Evolutionary conservation across 805 yeast species (phyloP), one percentile per base, ranked within the genome.

Genomic region (Saturnispora ahearnii): DNA sequence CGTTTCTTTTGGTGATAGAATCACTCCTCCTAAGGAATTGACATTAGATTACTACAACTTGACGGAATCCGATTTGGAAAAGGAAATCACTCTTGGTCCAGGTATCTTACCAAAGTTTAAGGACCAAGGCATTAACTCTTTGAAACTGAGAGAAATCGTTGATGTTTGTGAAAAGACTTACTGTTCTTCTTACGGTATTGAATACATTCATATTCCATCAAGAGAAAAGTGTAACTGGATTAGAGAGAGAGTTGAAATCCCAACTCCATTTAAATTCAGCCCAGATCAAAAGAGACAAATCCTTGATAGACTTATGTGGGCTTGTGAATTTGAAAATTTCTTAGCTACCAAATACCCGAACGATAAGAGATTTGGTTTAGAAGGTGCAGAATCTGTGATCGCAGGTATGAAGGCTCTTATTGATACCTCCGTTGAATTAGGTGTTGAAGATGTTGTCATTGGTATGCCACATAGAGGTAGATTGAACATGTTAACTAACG

Each of bases 391-490:
- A 73, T 76, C 96, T 45, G 85, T 87, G 62, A 87, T 93, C 46
- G 98, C 98, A 43, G 99, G 98, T 74, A 83, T 93, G 77, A 93
- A 93, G 75, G 85, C 96, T 45, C 69, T 93, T 66, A 89, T 93
- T 65, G 99, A 93, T 71, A 82, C 89, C 58, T 78, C 96, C 42
- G 98, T 90, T 46, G 95, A 86, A 58, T 72, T 74, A 54, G 99
- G 99, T 61, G 84, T 91, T 48, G 96, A 90, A 71, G 98, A 91
- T 67, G 82, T 93, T 54, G 95, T 91, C 62, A 84, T 93, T 61
- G 99, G 99, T 74, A 93, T 93, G 98, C 97, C 99, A 48, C 99
- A 93, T 73, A 87, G 99, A 79, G 99, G 99, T 73, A 84, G 99
- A 75, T 77, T 93, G 63, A 93, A 93, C 71, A 90, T 93, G 84